A percentile compares a stretch with the other conserved stretches of the same genome.
Evolutionary conservation across 1,139 yeast genomes (phyloP).

Genomic region (Candida sanyaensis): DNA sequence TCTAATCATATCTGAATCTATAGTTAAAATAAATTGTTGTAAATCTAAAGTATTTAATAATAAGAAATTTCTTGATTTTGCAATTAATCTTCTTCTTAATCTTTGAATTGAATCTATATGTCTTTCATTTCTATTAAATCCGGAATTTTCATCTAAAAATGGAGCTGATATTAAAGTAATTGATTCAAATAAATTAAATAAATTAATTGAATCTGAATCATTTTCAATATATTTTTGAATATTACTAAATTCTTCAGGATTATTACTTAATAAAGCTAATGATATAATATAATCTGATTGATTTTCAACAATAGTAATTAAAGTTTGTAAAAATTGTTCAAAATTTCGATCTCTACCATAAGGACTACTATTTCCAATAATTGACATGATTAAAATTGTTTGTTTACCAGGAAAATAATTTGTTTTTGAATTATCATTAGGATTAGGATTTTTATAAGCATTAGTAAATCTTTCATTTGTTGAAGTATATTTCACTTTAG

Average conservation of each 20-base stretch:
- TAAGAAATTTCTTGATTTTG: conserved; percentile 38
- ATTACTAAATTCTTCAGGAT: conserved; percentile 23
- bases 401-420: conserved; percentile 9
- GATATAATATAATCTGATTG: conserved; percentile 19
- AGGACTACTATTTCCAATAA: conserved; percentile 26
- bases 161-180: conserved; percentile 35
- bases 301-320: conserved; percentile 19
- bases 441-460: not conserved
- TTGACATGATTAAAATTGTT: conserved; percentile 24
- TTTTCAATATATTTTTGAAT: conserved; percentile 20
- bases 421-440: no score
- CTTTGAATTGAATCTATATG: conserved; percentile 35
- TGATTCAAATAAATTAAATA: conserved; percentile 15
- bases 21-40: conserved; percentile 42
- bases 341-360: conserved; percentile 30
- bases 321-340: conserved; percentile 24
- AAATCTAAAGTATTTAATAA: conserved; percentile 25
- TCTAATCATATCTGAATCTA: conserved; percentile 44
- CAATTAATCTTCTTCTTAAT: conserved; percentile 33
- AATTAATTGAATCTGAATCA: conserved; percentile 12
- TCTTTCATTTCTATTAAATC: conserved; percentile 24
- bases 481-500: conserved; percentile 1
- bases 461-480: not conserved
- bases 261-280: conserved; percentile 32
- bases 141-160: conserved; percentile 26